Base-by-base conservation (phyloP, 192 early-diverging fungal species). In the Backusella liffmaniae region DNA sequence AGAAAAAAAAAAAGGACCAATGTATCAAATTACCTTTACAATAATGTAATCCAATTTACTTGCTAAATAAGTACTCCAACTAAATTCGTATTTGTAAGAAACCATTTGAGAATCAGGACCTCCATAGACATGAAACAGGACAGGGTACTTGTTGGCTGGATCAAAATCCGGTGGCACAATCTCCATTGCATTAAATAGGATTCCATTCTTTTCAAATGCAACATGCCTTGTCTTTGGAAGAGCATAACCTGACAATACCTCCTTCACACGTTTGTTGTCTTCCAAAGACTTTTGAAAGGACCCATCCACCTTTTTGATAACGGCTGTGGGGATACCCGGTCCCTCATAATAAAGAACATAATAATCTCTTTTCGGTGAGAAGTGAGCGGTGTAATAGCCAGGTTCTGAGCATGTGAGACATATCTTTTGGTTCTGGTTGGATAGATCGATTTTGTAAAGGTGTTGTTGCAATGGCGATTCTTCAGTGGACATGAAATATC, bases 81-180 rank as follows among this genome's bases (percentile, higher is more conserved):
- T 90, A 23, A 94, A 73, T 15, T 80, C 76, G 70, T 90, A 95
- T 62, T 86, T 79, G 3, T 84, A 85, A 59, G 86, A 85, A 15
- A 93, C 94, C 51, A 90, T 76, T 84, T 99, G 97, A 35, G 94
- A 96, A 75, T 87, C 88, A n/a, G 97, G 97, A 4, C 97, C 97
- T n/a, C 95, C 96, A 78, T 96, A 93, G 9, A 96, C 91, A 74
- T 87, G 83, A 82, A 99, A 92, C 53, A 98, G 77, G 3, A 98
- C 92, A 26, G 95, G 95, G 73, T 99, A 96, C 77, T 92, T 90
- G 37, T 87, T 83, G 16, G 75, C 77, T 29, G 78, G 76, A 73
- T 96, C 88, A 77, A 98, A 97, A 65, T 88, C 87, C 15, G 91
- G 89, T 65, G 96, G 96, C 30, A 91, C 86, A 18, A 91, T 90